phyloP scores from a whole-genome alignment of 495 filamentous ascomycete genomes.

The Trichoderma asperelloides region DNA sequence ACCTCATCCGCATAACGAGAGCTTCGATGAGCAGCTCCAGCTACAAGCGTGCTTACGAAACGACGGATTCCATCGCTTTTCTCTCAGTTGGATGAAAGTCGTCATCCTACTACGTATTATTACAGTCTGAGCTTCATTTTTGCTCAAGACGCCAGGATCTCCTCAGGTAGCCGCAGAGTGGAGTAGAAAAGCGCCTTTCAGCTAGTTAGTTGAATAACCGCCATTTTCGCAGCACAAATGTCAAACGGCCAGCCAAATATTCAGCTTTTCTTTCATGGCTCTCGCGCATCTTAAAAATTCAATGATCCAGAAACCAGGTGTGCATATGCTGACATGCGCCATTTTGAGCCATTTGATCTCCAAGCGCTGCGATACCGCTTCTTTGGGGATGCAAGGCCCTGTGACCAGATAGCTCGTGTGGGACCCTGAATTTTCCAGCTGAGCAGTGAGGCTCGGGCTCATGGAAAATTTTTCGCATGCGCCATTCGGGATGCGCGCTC shows the following conservation, averaged over 20 bases:
- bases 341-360: background rate
- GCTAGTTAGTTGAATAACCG: too few relatives aligned
- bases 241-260: too few relatives aligned
- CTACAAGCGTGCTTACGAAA: background rate
- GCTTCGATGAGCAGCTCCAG: background rate
- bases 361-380: background rate
- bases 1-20: background rate
- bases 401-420: background rate
- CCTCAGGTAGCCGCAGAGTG: too few relatives aligned
- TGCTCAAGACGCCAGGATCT: too few relatives aligned
- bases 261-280: too few relatives aligned
- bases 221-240: too few relatives aligned
- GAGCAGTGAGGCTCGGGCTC: slow-evolving; percentile 3
- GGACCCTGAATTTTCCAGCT: background rate
- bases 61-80: too few relatives aligned
- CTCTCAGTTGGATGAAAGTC: too few relatives aligned
- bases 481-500: background rate
- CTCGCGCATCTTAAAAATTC: too few relatives aligned
- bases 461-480: slow-evolving; percentile 1
- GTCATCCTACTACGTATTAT: too few relatives aligned
- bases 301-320: background rate
- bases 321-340: background rate
- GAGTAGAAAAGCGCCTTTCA: too few relatives aligned
- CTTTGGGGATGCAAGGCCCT: background rate
- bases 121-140: too few relatives aligned